A percentile compares a stretch with the other conserved stretches of the same genome.
Conservation (phyloP, 345 rosid genomes). For the Combretum micranthum region DNA sequence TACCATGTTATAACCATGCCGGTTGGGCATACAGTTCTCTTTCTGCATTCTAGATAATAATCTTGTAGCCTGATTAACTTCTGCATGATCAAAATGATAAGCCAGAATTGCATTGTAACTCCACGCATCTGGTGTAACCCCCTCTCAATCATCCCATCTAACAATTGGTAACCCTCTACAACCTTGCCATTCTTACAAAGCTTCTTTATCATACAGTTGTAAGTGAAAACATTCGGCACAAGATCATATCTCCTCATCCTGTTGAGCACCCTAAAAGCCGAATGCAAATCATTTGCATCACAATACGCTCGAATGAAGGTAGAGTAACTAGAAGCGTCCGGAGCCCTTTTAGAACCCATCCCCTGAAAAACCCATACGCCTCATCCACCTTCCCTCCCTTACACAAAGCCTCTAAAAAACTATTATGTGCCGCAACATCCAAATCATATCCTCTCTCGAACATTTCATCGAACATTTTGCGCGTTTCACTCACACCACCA, state of each 20-base stretch:
- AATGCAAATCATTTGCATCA: conserved; percentile 46
- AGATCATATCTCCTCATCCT: conserved; percentile 58
- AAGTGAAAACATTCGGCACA: conserved; percentile 67
- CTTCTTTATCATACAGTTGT: conserved; percentile 63
- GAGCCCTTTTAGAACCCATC: conserved; percentile 47
- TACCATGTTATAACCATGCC: conserved; percentile 74
- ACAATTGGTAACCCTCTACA: conserved; percentile 59
- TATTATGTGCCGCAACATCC: conserved; percentile 62
- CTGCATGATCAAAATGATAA: conserved; percentile 67
- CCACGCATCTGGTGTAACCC: conserved; percentile 62
- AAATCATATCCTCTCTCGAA: conserved; percentile 21
- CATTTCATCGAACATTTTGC: conserved; percentile 80
- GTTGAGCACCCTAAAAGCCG: conserved; percentile 67
- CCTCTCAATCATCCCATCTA: conserved; percentile 57
- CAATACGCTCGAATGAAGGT: conserved; percentile 69
- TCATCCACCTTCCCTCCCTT: conserved; percentile 54
- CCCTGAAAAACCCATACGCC: conserved; percentile 52
- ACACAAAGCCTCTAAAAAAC: conserved; percentile 65
- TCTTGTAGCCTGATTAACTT: conserved; percentile 59
- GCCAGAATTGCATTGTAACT: conserved; percentile 73
- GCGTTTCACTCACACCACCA: conserved; percentile 37
- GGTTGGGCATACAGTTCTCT: conserved; percentile 44
- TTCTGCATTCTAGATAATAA: conserved; percentile 62
- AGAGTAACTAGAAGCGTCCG: conserved; percentile 58
- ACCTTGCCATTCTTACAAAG: conserved; percentile 59